Conservation (phyloP, 495 filamentous ascomycete genomes). For the Xylona heveae region DNA sequence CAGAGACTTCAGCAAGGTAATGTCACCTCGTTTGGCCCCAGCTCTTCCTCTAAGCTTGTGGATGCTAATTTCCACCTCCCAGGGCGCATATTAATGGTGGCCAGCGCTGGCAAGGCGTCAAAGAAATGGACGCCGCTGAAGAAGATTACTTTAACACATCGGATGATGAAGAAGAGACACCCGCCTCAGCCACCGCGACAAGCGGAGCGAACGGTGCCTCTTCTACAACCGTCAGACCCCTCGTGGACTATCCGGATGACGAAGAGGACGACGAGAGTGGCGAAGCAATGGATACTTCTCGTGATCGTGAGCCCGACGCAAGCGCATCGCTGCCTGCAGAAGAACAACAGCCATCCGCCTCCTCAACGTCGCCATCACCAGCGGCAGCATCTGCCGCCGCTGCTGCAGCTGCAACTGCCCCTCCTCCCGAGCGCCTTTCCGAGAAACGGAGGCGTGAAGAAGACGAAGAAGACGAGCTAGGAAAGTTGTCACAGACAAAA, state of each 20-base stretch:
- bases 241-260: slow-evolving; percentile 84
- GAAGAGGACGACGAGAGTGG: slow-evolving; percentile 32
- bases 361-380: slow-evolving; percentile 2
- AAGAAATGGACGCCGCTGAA: slow-evolving; percentile 70
- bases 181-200: slow-evolving; percentile 9
- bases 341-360: slow-evolving; percentile 9
- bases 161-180: slow-evolving; percentile 63
- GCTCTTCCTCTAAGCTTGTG: no score
- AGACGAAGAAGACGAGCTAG: slow-evolving; percentile 57
- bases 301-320: slow-evolving; percentile 5
- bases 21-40: no score
- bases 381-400: slow-evolving; percentile 6
- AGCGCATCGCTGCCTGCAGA: slow-evolving; percentile 5
- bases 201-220: slow-evolving; percentile 20
- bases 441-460: slow-evolving; percentile 86
- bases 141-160: slow-evolving; percentile 89
- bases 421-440: slow-evolving; percentile 53
- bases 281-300: slow-evolving; percentile 30
- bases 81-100: slow-evolving; percentile 40
- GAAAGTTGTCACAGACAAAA: slow-evolving; percentile 49
- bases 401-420: slow-evolving; percentile 10
- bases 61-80: slow-evolving; percentile 14
- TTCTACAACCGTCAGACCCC: slow-evolving; percentile 40
- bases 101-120: slow-evolving; percentile 47
- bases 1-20: no score